Evolutionary conservation across 495 filamentous ascomycete species (phyloP), one percentile per base, ranked within the genome.

Genomic region (Aspergillus bridgeri): DNA sequence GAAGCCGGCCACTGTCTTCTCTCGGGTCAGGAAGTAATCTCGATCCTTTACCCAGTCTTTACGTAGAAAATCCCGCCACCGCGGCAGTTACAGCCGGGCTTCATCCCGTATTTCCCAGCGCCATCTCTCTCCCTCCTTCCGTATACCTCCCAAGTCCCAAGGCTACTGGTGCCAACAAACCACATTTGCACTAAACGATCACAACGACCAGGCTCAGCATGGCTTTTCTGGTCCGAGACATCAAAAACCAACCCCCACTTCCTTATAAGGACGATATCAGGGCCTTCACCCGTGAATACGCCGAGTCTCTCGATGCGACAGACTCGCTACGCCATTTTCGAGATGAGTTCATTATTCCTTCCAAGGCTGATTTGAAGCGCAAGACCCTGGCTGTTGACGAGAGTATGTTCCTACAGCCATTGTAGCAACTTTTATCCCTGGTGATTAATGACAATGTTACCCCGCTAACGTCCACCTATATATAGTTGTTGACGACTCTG

Each of bases 261-360:
- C 56, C 68, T 29, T 70, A 76, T 52, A 46, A 60, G 25, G 71
- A 78, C 56, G 73, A 76, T 74, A 71, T 69, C 62, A 67, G 69
- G 60, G 69, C 70, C 9, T 69, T 71, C 53, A 69, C 65, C 4
- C 66, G 67, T 54, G 82, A 82, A 55, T 84, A 88, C 75, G 88
- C 90, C 50, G 68, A 75, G 29, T 70, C 75, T 51, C 75, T 91
- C 27, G 93, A 97, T 72, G 72, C 69, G 11, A 74, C 83, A 62
- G 93, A 97, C 71, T 68, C 77, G 22, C 80, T 98, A 50, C 72
- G 74, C 24, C 73, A 81, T 27, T 82, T 92, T 33, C 84, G 90
- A 24, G 68, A 81, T 19, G 88, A 96, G 65, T 98, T 97, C 67
- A 79, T 89, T 44, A 89, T 96, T 59, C 94, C 94, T 15, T 87